These are phyloP conservation scores for Globisporangium iwayamae DNA, from an alignment of 352 stramenopile species.

Conservation along the genomic window DNA sequence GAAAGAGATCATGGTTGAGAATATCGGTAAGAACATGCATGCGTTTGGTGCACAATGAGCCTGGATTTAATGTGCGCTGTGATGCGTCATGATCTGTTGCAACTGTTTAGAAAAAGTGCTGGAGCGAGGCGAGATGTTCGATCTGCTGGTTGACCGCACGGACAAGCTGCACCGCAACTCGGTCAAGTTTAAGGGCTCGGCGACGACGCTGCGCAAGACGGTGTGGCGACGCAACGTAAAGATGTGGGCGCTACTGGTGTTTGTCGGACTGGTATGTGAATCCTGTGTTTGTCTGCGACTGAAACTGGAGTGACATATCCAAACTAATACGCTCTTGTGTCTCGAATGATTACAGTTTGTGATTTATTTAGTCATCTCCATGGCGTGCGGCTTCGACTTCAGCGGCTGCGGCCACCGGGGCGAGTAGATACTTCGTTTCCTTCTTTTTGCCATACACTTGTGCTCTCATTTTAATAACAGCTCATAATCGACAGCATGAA, in stretches of 20 bases:
- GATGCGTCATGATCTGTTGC: background rate
- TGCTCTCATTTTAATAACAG: conserved; percentile 1
- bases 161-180: conserved; percentile 97
- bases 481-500: background rate
- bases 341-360: conserved; percentile 40
- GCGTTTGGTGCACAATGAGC: background rate
- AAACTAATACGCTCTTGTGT: background rate
- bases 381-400: conserved; percentile 85
- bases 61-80: background rate
- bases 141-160: conserved; percentile 90
- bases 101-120: conserved; percentile 92
- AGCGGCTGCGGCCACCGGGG: conserved; percentile 69
- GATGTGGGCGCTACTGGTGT: conserved; percentile 76
- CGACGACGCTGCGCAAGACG: conserved; percentile 80
- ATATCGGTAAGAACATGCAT: conserved; percentile 80
- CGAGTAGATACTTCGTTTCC: conserved; percentile 18
- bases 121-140: conserved; percentile 98
- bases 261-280: conserved; percentile 55
- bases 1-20: conserved; percentile 98
- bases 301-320: background rate
- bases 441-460: background rate
- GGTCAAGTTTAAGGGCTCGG: conserved; percentile 95
- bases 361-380: conserved; percentile 83
- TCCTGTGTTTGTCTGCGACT: background rate
- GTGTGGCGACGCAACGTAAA: conserved; percentile 90